Conservation (phyloP, 2,329 filamentous ascomycete genomes). For the Curvularia sp. region DNA sequence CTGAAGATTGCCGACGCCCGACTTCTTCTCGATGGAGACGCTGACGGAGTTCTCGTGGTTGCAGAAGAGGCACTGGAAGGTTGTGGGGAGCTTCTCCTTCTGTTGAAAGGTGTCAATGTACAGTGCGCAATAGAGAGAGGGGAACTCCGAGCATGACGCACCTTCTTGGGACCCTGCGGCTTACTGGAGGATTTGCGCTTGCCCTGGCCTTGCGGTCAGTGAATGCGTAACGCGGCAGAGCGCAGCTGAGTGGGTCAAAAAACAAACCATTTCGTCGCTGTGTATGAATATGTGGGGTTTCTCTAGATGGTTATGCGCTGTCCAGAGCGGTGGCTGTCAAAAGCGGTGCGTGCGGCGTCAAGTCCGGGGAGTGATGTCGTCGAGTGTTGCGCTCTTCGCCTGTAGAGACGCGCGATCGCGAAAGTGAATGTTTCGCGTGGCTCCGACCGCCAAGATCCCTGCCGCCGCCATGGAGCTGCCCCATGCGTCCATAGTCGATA, state of each 20-base stretch:
- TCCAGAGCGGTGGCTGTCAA: not conserved
- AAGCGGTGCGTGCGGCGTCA: constrained; percentile 3
- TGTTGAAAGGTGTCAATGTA: constrained; percentile 26
- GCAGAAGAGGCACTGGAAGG: constrained; percentile 98
- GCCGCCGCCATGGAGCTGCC: constrained; percentile 36
- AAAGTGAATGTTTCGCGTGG: constrained; percentile 23
- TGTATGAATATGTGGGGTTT: not conserved
- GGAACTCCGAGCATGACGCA: constrained; percentile 47
- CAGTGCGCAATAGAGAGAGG: not conserved
- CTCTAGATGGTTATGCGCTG: not conserved
- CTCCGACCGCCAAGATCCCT: constrained; percentile 33
- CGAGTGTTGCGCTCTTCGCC: constrained; percentile 8
- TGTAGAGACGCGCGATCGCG: constrained; percentile 22
- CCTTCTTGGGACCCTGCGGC: constrained; percentile 83
- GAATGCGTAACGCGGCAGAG: constrained; percentile 23
- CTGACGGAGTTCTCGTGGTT: constrained; percentile 94
- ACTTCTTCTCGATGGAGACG: constrained; percentile 93
- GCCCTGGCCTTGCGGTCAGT: constrained; percentile 60
- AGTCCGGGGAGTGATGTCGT: not conserved
- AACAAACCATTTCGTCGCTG: constrained; percentile 32
- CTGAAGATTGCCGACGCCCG: constrained; percentile 80
- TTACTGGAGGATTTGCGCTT: constrained; percentile 90
- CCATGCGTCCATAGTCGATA: constrained; percentile 37
- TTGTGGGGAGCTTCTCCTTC: constrained; percentile 74
- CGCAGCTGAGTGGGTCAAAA: constrained; percentile 2